Evolutionary conservation across 352 stramenopile species (phyloP).

Genomic region (Thraustochytrium sp.): DNA sequence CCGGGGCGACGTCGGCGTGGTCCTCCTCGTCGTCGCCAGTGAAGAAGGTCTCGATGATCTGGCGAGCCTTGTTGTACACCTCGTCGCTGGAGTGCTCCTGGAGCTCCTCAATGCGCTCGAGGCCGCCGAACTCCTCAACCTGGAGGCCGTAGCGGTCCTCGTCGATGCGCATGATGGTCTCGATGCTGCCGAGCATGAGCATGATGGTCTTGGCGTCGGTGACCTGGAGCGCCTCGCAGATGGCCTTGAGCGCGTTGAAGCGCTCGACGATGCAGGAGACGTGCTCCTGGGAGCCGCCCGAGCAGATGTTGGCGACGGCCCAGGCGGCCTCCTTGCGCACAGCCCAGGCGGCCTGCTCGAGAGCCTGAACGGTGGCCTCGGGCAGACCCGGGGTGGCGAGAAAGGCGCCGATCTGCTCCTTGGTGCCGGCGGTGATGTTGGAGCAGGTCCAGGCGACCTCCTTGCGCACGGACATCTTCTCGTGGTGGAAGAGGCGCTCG

Average conservation of each 20-base stretch:
- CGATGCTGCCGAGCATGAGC: constrained; percentile 93
- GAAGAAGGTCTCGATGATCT: constrained; percentile 32
- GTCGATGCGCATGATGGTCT: constrained; percentile 87
- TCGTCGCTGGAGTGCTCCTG: background rate
- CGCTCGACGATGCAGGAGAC: constrained; percentile 92
- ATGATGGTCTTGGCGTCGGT: constrained; percentile 96
- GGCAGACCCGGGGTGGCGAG: constrained; percentile 91
- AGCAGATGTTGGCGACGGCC: constrained; percentile 95
- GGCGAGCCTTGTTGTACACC: constrained; percentile 5
- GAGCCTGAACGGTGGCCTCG: constrained; percentile 86
- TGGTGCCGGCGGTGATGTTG: constrained; percentile 98
- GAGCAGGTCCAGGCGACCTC: constrained; percentile 98
- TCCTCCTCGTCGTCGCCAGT: constrained; percentile 12
- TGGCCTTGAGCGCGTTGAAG: constrained; percentile 83
- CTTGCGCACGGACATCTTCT: constrained; percentile 97
- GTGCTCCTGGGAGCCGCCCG: constrained; percentile 70
- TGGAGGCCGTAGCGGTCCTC: background rate
- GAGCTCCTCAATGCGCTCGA: constrained; percentile 13
- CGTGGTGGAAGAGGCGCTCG: constrained; percentile 78
- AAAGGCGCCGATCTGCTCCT: constrained; percentile 96
- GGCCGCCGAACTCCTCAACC: constrained; percentile 20
- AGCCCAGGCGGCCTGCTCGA: constrained; percentile 93
- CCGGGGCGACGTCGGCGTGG: background rate
- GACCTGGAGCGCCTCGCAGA: constrained; percentile 91
- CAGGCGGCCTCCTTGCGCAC: constrained; percentile 96